Evolutionary conservation across 345 rosid species (phyloP).

Genomic region (Acer campestre): DNA sequence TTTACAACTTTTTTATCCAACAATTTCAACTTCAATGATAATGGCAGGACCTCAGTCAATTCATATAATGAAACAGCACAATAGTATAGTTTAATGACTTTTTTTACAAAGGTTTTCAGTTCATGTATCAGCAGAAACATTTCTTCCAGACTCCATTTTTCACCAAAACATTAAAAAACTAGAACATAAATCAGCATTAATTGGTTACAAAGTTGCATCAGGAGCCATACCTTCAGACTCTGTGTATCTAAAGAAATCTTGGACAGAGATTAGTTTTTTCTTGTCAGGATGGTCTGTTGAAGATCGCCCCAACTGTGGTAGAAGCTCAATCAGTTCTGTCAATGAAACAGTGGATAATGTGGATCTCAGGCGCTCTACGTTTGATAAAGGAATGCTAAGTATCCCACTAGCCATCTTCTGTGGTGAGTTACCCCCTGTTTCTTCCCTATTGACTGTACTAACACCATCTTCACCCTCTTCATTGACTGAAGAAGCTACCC

Average conservation of each 20-base stretch:
- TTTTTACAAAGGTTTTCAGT: background rate
- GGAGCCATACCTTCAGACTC: conserved; percentile 85
- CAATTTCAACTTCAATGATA: background rate
- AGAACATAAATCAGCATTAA: conserved; percentile 4
- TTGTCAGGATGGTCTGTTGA: conserved; percentile 91
- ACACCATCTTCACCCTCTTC: conserved; percentile 62
- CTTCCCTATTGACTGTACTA: conserved; percentile 50
- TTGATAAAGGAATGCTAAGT: conserved; percentile 83
- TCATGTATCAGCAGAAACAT: conserved; percentile 5
- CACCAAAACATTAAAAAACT: background rate
- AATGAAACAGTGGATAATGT: conserved; percentile 79
- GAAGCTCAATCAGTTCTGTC: conserved; percentile 83
- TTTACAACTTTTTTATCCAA: background rate
- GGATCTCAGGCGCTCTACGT: conserved; percentile 87
- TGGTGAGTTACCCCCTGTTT: conserved; percentile 50
- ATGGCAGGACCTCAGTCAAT: background rate
- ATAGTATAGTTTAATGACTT: background rate
- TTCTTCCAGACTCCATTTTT: background rate
- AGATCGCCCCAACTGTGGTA: conserved; percentile 76
- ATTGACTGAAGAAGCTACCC: conserved; percentile 59
- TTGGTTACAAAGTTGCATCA: conserved; percentile 2
- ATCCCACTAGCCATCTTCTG: conserved; percentile 78
- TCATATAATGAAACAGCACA: background rate
- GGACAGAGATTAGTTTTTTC: conserved; percentile 90
- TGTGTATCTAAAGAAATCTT: conserved; percentile 98